Base-by-base conservation (phyloP, 139 green algal species). In the Chlamydomonas asymmetrica region DNA sequence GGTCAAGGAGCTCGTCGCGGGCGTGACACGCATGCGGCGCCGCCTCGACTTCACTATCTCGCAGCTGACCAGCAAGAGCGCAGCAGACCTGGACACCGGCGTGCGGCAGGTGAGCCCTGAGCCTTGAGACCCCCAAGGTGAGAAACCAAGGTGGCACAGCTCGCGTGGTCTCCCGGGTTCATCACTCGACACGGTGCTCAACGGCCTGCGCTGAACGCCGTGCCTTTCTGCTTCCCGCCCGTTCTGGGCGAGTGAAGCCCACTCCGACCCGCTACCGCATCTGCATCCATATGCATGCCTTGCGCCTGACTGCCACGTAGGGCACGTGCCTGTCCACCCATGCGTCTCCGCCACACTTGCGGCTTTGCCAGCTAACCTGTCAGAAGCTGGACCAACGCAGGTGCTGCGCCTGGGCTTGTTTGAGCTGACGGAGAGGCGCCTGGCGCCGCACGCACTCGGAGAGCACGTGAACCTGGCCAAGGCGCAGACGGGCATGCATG, bases 401-500 rank as follows among this genome's bases (percentile, higher is more conserved):
- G 63, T 94, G 4, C 82, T 97, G 64, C 81, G 90, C 2, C 71
- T 97, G 50, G 93, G 75, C 1, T 31, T 89, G 29, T 96, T 89
- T 40, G 92, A 97, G 80, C 70, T 97, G 38, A 35, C 85, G 29
- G 74, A 92, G 48, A 39, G 84, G 23, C 29, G 66, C 3, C 60
- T 83, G 52, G 66, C 85, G 1, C 37, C 71, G 0, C 77, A 93
- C 79, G 87, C 82, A 2, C 66, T 98, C 2, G 88, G 85, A 65
- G 88, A 91, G 70, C 74, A 94, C 71, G 92, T 98, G 32, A 54
- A 93, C 48, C 72, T 97, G 3, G 79, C 81, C 35, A 94, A 93
- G 78, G 20, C 34, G 37, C 45, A 87, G 23, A 45, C 88, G 65
- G 68, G 82, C 57, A 61, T 62, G 0, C 75, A 54, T 18, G 85